Base-by-base conservation (phyloP, 2,329 filamentous ascomycete species). In the Colletotrichum sp. region DNA sequence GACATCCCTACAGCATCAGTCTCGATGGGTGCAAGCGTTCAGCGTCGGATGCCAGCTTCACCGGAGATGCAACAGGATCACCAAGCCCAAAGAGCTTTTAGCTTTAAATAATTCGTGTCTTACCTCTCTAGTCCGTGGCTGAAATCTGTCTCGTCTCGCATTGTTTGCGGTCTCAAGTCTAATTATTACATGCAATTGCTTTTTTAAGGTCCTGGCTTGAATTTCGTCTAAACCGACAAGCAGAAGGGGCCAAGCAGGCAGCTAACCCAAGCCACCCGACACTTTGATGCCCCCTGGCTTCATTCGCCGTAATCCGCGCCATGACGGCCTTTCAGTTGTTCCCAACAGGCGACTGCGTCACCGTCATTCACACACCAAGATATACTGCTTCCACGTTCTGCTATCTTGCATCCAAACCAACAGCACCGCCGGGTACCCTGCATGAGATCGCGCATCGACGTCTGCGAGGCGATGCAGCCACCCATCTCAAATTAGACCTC, bases 221-320 rank as follows among this genome's bases (percentile, higher is more conserved):
- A 15, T 4, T 36, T 15, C 34, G 31, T 36, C 61, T 34, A 51
- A 12, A 27, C 33, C 33, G 34, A 33, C 27, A 70, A 57, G 8
- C 7, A 43, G 43, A 21, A 55, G 15, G 18, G 21, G 55, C 34
- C 55, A 68, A 34, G 36, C 55, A 24, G 67, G 43, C 54, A 66
- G 33, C 55, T 70, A 62, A 43, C 11, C 12, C 67, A 66, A 65
- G 71, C 67, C 71, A 66, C 61, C 21, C 67, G 43, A 57, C 67
- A 18, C 61, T 51, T 43, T 57, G 18, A 61, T 31, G 43, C 67
- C 61, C 43, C 71, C 61, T 70, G 61, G 27, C 38, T 31, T 70
- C 38, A 57, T 73, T 66, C 61, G 27, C 43, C 31, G 8, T 24
- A 38, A 29, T 58, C 64, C 51, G 51, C 11, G 21, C 51, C 51